Evolutionary conservation across 345 rosid species (phyloP), one percentile per base, ranked within the genome.

Genomic region (Citrus maxima): DNA sequence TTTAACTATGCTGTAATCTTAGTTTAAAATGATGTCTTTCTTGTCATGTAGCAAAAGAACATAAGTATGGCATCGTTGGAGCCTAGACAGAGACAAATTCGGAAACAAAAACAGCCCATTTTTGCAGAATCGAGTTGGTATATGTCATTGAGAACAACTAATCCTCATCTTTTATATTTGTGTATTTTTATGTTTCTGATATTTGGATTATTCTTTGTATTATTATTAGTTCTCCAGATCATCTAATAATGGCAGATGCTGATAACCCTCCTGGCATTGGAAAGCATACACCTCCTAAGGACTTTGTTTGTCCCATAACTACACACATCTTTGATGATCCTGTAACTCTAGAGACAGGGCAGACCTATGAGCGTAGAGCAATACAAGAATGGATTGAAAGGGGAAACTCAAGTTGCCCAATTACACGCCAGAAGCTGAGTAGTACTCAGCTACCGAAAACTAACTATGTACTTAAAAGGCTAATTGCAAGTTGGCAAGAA

Each of bases 301-400:
- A 92, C 81, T 92, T 92, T 58, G 87, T 92, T 38, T 92, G 95
- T 76, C 95, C 92, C 64, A 90, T 92, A 46, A 92, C 93, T 12
- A 87, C 88, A 80, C 86, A 88, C 55, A 28, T 87, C 3, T 90
- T 92, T 61, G 81, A 84, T 62, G 93, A 88, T 73, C 95, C 95
- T 0, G 95, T 90, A 67, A 92, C 95, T 69, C 87, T 92, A 0
- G 95, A 92, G 86, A 92, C 95, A 2, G 95, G 95, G 3, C 95
- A 92, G 90, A 92, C 95, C 0, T 92, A 92, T 16, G 95, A 92
- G 82, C 87, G 95, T 22, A 81, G 46, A 67, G 93, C 95, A 5
- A 90, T 90, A 24, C 87, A 86, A 76, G 95, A 90, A 77, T 90
- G 95, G 95, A 74, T 92, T 3, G 88, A 86, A 46, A 78, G 93